A percentile compares a stretch with the other conserved stretches of the same genome.
Evolutionary conservation across 2,329 filamentous ascomycete genomes (phyloP).

Genomic region (Cytospora mali): DNA sequence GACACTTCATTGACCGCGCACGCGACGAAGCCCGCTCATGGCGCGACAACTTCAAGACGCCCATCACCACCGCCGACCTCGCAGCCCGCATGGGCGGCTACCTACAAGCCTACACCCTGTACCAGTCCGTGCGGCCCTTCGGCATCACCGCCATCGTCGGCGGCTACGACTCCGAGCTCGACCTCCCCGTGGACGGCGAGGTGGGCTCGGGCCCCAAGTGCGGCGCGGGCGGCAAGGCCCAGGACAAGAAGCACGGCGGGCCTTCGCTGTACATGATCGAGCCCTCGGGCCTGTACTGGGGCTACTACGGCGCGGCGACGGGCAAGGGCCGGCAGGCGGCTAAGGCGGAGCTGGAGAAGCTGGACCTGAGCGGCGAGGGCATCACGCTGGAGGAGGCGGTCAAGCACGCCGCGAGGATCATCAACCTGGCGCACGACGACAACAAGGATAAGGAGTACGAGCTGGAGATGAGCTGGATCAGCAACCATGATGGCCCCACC

Average conservation of each 20-base stretch:
- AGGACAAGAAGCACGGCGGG: slow-evolving; percentile 76
- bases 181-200: slow-evolving; percentile 84
- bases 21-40: slow-evolving; percentile 91
- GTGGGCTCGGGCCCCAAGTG: slow-evolving; percentile 78
- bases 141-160: slow-evolving; percentile 93
- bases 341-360: slow-evolving; percentile 97
- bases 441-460: slow-evolving; percentile 99
- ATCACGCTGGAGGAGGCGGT: slow-evolving; percentile 85
- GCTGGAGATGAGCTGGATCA: slow-evolving; percentile 99
- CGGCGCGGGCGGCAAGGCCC: slow-evolving; percentile 82
- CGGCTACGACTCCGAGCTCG: slow-evolving; percentile 88
- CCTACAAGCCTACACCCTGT: slow-evolving; percentile 95
- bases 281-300: slow-evolving; percentile 96
- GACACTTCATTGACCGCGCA: slow-evolving; percentile 91
- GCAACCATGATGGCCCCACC: slow-evolving; percentile 78
- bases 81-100: slow-evolving; percentile 94
- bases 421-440: slow-evolving; percentile 96
- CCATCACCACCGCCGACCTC: slow-evolving; percentile 85
- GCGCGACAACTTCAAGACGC: slow-evolving; percentile 92
- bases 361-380: slow-evolving; percentile 77
- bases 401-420: slow-evolving; percentile 95
- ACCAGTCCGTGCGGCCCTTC: slow-evolving; percentile 94
- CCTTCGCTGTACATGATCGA: slow-evolving; percentile 99
- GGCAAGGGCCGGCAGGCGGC: slow-evolving; percentile 96
- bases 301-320: slow-evolving; percentile 96